phyloP scores from a whole-genome alignment of 495 filamentous ascomycete genomes.

The Neurospora sp. region DNA sequence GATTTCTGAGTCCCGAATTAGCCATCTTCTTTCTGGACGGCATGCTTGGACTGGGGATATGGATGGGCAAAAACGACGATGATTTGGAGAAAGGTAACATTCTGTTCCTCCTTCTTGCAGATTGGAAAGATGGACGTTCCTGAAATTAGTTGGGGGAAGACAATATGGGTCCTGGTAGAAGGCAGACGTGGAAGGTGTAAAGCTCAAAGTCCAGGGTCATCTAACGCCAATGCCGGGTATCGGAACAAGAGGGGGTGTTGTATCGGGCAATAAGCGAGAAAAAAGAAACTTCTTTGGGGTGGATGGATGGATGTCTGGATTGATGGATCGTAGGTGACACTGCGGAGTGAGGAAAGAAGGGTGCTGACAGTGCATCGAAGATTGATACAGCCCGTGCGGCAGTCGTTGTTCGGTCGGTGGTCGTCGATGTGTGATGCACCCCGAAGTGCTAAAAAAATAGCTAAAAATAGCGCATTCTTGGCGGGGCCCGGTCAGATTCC shows the following conservation, averaged over 20 bases:
- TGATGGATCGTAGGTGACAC: background rate
- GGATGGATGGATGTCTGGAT: background rate
- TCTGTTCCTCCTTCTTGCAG: background rate
- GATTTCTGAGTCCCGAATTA: background rate
- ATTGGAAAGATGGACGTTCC: background rate
- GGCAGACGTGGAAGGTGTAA: background rate
- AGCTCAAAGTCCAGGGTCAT: background rate
- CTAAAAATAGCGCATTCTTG: constrained; percentile 20
- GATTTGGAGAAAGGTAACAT: background rate
- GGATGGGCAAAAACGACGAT: background rate
- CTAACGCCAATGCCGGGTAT: background rate
- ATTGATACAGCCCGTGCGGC: background rate
- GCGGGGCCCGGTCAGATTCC: constrained; percentile 9
- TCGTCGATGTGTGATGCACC: background rate
- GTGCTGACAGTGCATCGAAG: background rate
- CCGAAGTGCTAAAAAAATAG: constrained; percentile 23
- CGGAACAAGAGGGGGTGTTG: background rate
- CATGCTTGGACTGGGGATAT: background rate
- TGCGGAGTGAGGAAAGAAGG: background rate
- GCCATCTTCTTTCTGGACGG: background rate
- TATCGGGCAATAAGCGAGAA: background rate
- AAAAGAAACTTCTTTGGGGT: background rate
- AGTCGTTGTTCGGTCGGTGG: background rate
- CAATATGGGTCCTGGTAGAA: background rate
- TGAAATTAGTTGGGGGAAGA: background rate